These are phyloP conservation scores for Leucocoprinus leucothites DNA, from an alignment of 768 basidiomycete species.

Conservation along the genomic window DNA sequence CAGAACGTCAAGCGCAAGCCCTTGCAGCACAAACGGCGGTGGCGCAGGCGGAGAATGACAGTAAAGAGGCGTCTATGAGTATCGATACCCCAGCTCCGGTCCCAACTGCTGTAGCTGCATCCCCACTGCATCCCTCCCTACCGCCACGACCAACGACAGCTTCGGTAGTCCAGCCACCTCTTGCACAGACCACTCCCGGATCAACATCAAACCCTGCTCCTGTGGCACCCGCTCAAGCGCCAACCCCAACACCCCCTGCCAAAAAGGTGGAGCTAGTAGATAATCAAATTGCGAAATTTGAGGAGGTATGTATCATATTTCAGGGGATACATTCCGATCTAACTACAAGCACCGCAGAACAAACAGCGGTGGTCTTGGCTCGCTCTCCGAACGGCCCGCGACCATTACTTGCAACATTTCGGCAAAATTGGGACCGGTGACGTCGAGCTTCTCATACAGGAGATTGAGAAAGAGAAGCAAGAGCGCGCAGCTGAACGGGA, in stretches of 20 bases:
- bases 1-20: slow-evolving; percentile 25
- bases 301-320: slow-evolving; percentile 49
- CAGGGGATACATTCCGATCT: slow-evolving; percentile 5
- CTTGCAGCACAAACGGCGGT: background rate
- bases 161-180: slow-evolving; percentile 19
- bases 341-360: slow-evolving; percentile 42
- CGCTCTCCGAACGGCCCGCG: slow-evolving; percentile 72
- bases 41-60: background rate
- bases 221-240: slow-evolving; percentile 19
- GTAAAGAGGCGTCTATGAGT: slow-evolving; percentile 15
- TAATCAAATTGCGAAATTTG: slow-evolving; percentile 51
- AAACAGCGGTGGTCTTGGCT: slow-evolving; percentile 81
- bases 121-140: slow-evolving; percentile 61
- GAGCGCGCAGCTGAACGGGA: slow-evolving; percentile 24
- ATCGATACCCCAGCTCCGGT: slow-evolving; percentile 15
- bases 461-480: slow-evolving; percentile 46
- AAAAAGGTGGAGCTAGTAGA: slow-evolving; percentile 29
- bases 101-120: slow-evolving; percentile 29
- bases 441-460: slow-evolving; percentile 47
- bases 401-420: slow-evolving; percentile 72
- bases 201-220: slow-evolving; percentile 23
- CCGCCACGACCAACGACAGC: slow-evolving; percentile 59
- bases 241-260: slow-evolving; percentile 22
- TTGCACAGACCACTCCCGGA: slow-evolving; percentile 15
- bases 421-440: slow-evolving; percentile 82